These are phyloP conservation scores for Colletotrichum lini DNA, from an alignment of 2,329 filamentous ascomycete species.

Conservation along the genomic window DNA sequence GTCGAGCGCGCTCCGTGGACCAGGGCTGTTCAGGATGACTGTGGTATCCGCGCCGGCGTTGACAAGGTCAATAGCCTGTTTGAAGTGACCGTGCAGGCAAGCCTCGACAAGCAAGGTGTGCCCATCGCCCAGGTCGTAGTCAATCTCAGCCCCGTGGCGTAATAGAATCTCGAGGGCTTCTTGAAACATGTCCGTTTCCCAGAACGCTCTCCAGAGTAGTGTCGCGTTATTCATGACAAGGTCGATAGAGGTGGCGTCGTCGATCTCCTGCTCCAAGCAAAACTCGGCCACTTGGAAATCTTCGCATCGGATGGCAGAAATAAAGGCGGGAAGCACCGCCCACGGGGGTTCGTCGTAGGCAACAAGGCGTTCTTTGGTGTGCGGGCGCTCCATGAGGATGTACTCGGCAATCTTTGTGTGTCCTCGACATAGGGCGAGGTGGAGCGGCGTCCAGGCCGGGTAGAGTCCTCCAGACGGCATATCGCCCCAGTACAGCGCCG, in stretches of 20 bases:
- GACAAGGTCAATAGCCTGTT: neutral
- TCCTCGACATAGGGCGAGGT: conserved; percentile 9
- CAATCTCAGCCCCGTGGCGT: conserved; percentile 7
- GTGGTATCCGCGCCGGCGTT: conserved; percentile 9
- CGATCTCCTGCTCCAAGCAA: neutral
- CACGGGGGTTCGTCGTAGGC: neutral
- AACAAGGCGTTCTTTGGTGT: neutral
- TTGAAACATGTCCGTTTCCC: neutral
- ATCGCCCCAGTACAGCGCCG: neutral
- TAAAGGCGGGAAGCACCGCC: neutral
- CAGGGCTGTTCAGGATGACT: neutral
- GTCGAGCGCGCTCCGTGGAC: neutral
- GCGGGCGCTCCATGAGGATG: neutral
- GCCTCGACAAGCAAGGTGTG: conserved; percentile 22
- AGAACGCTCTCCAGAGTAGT: conserved; percentile 6
- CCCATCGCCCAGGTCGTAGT: conserved; percentile 3
- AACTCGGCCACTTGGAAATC: neutral
- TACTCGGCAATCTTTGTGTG: neutral
- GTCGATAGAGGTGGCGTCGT: neutral
- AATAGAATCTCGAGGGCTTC: conserved; percentile 8
- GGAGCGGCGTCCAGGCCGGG: conserved; percentile 9
- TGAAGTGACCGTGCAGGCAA: neutral
- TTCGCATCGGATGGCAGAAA: neutral
- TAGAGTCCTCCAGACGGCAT: too few species aligned
- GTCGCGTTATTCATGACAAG: neutral